Evolutionary conservation across 2,329 filamentous ascomycete species (phyloP), one percentile per base, ranked within the genome.

Genomic region (Epicoccum nigrum): DNA sequence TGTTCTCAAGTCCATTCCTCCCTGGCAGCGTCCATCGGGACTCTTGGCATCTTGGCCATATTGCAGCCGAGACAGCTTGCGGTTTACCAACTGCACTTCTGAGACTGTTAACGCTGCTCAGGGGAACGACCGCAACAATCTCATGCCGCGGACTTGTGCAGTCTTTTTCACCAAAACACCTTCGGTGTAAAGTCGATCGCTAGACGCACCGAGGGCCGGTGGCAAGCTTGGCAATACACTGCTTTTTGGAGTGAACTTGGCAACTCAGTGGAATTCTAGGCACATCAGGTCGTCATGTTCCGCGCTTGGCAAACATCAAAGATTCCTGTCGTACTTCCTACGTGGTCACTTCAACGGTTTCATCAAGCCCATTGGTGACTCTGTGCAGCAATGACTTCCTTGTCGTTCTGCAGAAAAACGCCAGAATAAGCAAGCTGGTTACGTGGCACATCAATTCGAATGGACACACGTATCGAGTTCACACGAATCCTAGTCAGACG

Each of bases 291-390:
- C 28, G 44, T 53, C 30, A 52, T 54, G 37, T 55, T 62, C 60
- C 60, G 57, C 62, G 50, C 62, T 65, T 63, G 62, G 62, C 62
- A 55, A 16, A 31, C 28, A 38, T 44, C 35, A 25, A 38, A 44
- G 33, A 23, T 27, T 34, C 40, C 25, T 30, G 20, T 40, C 37
- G 45, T 48, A 53, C 48, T 49, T 50, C 31, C 19, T 27, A 50
- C 16, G 43, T 53, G 19, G 37, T 54, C 31, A 25, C 37, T 32
- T 16, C 16, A 25, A 40, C 38, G 23, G 37, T 43, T 35, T 19
- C 48, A 55, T 21, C 20, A 35, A 39, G 23, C 27, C 32, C 19
- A 20, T 34, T 27, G 15, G 23, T 17, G 35, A 31, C 7, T n/a
- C 7, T n/a, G 38, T 28, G 13, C 25, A 31, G 20, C 15, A 25